These are phyloP conservation scores for Phytophthora agathidicida DNA, from an alignment of 352 stramenopile species.

Conservation along the genomic window DNA sequence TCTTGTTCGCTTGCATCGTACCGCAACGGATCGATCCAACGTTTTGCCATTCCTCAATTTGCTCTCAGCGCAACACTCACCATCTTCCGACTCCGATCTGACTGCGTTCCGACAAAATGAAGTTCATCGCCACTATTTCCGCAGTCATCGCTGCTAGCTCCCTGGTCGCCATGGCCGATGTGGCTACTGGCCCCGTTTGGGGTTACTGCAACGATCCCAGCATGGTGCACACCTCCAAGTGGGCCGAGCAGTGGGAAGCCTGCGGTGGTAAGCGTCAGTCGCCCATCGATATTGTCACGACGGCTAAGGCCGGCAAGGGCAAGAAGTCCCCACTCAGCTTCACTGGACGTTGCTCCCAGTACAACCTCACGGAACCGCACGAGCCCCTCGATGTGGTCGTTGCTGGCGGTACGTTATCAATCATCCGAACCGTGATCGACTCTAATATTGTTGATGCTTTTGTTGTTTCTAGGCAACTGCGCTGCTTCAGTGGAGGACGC, in stretches of 20 bases:
- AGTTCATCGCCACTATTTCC: slow-evolving; percentile 22
- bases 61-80: slow-evolving; percentile 21
- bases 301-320: slow-evolving; percentile 4
- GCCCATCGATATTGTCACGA: slow-evolving; percentile 46
- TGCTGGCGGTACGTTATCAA: slow-evolving; percentile 18
- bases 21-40: slow-evolving; percentile 13
- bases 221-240: slow-evolving; percentile 34
- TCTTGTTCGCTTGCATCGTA: slow-evolving; percentile 14
- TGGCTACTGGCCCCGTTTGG: slow-evolving; percentile 24
- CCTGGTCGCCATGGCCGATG: slow-evolving; percentile 19
- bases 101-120: slow-evolving; percentile 28
- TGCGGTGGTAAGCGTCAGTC: slow-evolving; percentile 46
- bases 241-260: slow-evolving; percentile 22
- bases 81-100: slow-evolving; percentile 11
- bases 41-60: slow-evolving; percentile 23
- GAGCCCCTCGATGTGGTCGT: slow-evolving; percentile 37
- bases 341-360: slow-evolving; percentile 33
- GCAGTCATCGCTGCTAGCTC: slow-evolving; percentile 22
- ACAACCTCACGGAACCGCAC: slow-evolving; percentile 35
- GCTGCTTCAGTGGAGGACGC: slow-evolving; percentile 3
- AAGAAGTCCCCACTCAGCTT: slow-evolving; percentile 35
- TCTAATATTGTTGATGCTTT: slow-evolving; percentile 4
- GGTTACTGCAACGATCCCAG: slow-evolving; percentile 34
- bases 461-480: slow-evolving; percentile 21
- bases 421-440: neutral